These are phyloP conservation scores for Botrytis aclada DNA, from an alignment of 2,329 filamentous ascomycete genomes.

Conservation along the genomic window DNA sequence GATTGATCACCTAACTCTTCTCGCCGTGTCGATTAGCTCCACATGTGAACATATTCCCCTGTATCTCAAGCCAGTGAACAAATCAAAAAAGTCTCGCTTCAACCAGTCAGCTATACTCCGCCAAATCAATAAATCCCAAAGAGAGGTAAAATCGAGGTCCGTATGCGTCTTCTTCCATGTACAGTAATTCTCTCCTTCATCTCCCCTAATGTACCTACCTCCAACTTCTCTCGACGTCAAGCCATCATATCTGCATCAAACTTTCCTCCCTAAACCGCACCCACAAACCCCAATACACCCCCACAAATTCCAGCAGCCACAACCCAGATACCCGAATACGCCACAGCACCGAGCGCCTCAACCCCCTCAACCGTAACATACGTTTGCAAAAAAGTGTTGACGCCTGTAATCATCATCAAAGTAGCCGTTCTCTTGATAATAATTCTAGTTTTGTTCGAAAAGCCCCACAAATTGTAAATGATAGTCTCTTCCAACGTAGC, in stretches of 20 bases:
- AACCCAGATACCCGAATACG: conserved; percentile 76
- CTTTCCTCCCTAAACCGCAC: conserved; percentile 43
- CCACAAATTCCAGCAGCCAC: conserved; percentile 60
- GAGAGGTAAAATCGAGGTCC: background rate
- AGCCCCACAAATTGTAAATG: conserved; percentile 70
- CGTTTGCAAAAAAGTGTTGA: conserved; percentile 62
- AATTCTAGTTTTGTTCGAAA: conserved; percentile 58
- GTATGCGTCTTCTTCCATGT: conserved; percentile 7
- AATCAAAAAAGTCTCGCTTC: background rate
- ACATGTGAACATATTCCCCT: background rate
- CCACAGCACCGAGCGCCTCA: conserved; percentile 64
- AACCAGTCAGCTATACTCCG: background rate
- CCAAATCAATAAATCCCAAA: background rate
- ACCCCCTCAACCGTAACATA: conserved; percentile 66
- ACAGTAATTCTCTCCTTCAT: background rate
- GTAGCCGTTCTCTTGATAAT: conserved; percentile 62
- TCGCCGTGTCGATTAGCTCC: background rate
- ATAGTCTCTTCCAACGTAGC: conserved; percentile 69
- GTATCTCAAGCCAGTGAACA: background rate
- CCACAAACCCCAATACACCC: conserved; percentile 50
- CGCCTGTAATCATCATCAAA: conserved; percentile 54
- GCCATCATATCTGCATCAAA: conserved; percentile 2
- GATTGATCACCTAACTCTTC: background rate
- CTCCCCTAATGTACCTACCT: conserved; percentile 4
- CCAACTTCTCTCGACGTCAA: background rate